These are phyloP conservation scores for Anthracocystis walkeri DNA, from an alignment of 1,284 basidiomycete genomes.

Conservation along the genomic window DNA sequence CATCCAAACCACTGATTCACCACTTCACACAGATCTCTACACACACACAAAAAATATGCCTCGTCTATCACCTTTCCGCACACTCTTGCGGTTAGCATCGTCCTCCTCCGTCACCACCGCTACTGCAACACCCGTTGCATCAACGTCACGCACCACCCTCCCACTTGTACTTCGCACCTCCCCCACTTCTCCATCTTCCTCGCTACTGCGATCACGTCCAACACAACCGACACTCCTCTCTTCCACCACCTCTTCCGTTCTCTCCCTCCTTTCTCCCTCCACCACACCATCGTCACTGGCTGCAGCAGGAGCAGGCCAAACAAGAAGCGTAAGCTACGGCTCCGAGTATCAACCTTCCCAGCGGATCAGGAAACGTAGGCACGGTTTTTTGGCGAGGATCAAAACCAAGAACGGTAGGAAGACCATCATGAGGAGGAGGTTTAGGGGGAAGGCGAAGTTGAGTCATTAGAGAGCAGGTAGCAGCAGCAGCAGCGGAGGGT, in stretches of 20 bases:
- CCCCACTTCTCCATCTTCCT: background rate
- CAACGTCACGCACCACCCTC: constrained; percentile 5
- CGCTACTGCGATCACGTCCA: background rate
- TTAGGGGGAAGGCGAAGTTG: constrained; percentile 50
- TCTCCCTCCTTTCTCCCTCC: constrained; percentile 2
- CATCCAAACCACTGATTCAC: background rate
- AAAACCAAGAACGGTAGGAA: constrained; percentile 76
- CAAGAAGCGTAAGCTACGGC: constrained; percentile 71
- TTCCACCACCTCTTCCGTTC: background rate
- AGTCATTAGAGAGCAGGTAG: constrained; percentile 27
- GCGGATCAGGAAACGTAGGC: constrained; percentile 85
- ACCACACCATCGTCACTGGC: background rate
- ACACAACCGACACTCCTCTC: background rate
- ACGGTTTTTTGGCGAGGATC: constrained; percentile 83
- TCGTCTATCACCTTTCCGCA: constrained; percentile 29
- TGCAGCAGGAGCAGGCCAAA: background rate
- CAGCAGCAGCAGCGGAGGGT: too few species aligned
- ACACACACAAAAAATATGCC: constrained; percentile 38
- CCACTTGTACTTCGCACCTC: background rate
- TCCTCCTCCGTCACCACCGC: background rate
- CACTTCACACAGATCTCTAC: background rate
- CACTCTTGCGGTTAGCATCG: constrained; percentile 15
- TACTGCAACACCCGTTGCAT: constrained; percentile 12
- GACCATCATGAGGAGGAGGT: constrained; percentile 72
- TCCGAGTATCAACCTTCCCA: constrained; percentile 89